A percentile compares a stretch with the other conserved stretches of the same genome.
phyloP scores from a whole-genome alignment of 352 stramenopile genomes.

The Phytophthora capsici region DNA sequence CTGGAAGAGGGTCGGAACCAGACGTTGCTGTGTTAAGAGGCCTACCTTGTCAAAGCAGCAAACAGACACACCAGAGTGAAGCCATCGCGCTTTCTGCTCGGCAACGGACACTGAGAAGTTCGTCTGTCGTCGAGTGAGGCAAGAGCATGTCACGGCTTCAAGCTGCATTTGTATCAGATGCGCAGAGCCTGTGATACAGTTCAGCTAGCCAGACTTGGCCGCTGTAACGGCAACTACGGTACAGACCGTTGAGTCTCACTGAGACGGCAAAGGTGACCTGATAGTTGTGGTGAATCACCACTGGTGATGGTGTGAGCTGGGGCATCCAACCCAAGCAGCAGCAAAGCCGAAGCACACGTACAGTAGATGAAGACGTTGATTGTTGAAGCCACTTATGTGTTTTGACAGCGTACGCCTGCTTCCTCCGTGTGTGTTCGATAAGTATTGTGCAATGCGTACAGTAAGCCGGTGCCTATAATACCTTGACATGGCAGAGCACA shows the following conservation, averaged over 20 bases:
- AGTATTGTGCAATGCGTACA: too few relatives aligned
- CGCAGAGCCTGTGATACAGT: constrained; percentile 9
- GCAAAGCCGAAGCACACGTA: not conserved
- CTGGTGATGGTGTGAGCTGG: constrained; percentile 1
- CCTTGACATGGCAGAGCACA: too few relatives aligned
- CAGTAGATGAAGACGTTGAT: too few relatives aligned
- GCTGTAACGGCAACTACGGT: not conserved
- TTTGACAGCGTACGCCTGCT: too few relatives aligned
- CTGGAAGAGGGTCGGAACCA: constrained; percentile 14
- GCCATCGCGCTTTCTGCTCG: constrained; percentile 31
- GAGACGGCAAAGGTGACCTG: constrained; percentile 11
- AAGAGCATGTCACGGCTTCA: constrained; percentile 28
- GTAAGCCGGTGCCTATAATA: too few relatives aligned
- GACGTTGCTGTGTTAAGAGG: constrained; percentile 1
- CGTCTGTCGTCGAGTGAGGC: constrained; percentile 7
- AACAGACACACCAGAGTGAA: constrained; percentile 8
- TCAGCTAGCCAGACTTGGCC: not conserved
- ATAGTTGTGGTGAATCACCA: not conserved
- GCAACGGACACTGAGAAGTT: constrained; percentile 1
- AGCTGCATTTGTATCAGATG: constrained; percentile 31
- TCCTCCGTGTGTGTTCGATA: too few relatives aligned
- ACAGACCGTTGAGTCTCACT: constrained; percentile 6
- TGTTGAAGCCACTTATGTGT: too few relatives aligned
- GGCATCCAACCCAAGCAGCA: not conserved
- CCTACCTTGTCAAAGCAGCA: not conserved